phyloP scores from a whole-genome alignment of 768 basidiomycete species.

The Pholiota conissans region DNA sequence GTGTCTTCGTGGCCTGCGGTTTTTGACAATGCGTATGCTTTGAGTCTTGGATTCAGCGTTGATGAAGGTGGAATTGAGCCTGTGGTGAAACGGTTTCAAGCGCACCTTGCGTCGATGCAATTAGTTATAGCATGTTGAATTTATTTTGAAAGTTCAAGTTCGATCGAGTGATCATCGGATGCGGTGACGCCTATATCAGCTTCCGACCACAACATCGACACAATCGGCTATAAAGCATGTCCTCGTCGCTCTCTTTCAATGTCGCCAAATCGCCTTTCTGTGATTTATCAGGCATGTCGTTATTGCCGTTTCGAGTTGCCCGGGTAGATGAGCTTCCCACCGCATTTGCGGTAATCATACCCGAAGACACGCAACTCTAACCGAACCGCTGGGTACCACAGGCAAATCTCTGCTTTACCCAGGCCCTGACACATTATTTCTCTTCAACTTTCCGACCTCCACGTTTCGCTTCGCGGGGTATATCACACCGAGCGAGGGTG shows the following conservation, averaged over 20 bases:
- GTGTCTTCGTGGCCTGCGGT: constrained; percentile 49
- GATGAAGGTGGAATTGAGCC: constrained; percentile 49
- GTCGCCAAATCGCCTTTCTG: no score
- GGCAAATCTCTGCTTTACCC: not conserved
- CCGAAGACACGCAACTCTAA: not conserved
- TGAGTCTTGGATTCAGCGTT: constrained; percentile 41
- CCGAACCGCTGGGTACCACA: not conserved
- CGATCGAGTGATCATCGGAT: no score
- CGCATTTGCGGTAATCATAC: not conserved
- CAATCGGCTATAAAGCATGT: no score
- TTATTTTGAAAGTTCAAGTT: no score
- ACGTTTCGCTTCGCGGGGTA: not conserved
- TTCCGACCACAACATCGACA: no score
- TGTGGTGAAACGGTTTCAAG: constrained; percentile 36
- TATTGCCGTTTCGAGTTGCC: not conserved
- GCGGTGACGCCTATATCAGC: no score
- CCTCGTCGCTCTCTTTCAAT: no score
- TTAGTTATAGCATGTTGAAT: not conserved
- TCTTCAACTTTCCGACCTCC: constrained; percentile 3
- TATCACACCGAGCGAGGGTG: not conserved
- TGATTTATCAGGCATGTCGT: not conserved
- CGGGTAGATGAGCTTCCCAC: not conserved
- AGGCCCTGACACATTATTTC: not conserved
- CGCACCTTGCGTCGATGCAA: constrained; percentile 1
- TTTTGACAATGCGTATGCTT: constrained; percentile 45